These are phyloP conservation scores for Silene coronaria DNA, from an alignment of 179 eudicot species.

Conservation along the genomic window DNA sequence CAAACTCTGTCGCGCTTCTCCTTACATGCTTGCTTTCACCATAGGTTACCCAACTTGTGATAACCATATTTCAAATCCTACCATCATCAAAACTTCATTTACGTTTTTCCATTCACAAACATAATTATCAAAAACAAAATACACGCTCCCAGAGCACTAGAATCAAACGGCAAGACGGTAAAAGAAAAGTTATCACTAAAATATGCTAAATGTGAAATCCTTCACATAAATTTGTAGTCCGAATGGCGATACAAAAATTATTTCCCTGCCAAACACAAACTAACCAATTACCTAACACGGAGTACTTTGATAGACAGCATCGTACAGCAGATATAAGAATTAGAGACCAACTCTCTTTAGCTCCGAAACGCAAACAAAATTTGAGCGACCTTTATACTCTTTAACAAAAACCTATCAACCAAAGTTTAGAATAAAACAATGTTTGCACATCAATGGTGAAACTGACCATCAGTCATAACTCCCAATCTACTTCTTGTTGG, in stretches of 20 bases:
- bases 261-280: background rate
- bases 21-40: too few relatives aligned
- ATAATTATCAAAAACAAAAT: too few relatives aligned
- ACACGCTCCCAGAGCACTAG: background rate
- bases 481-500: conserved; percentile 29
- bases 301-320: background rate
- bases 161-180: background rate
- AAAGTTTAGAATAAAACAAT: background rate
- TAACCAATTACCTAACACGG: background rate
- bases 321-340: background rate
- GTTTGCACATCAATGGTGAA: background rate
- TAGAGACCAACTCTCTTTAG: background rate
- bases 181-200: background rate
- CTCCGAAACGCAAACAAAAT: conserved; percentile 4
- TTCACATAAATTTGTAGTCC: background rate
- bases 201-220: conserved; percentile 1
- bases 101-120: too few relatives aligned
- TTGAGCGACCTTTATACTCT: conserved; percentile 9
- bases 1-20: too few relatives aligned
- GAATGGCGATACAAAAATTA: background rate
- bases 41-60: too few relatives aligned
- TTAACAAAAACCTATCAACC: background rate
- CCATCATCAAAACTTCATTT: too few relatives aligned
- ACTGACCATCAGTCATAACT: background rate
- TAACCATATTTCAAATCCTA: too few relatives aligned